A percentile compares a stretch with the other conserved stretches of the same genome.
Evolutionary conservation across 2,329 filamentous ascomycete species (phyloP).

Genomic region (Dothidotthia symphoricarpi): DNA sequence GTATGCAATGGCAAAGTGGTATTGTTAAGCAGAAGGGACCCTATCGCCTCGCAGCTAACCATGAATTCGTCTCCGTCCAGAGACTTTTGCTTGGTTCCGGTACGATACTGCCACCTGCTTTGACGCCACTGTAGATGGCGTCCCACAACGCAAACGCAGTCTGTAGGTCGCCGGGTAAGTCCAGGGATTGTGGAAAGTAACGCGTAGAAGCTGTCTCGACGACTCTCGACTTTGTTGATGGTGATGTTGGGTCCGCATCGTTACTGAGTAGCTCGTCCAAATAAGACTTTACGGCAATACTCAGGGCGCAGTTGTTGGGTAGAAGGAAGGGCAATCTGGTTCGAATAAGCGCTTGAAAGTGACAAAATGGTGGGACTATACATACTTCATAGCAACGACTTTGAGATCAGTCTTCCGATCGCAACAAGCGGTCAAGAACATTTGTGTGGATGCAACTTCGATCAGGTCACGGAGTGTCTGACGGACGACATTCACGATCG

Average conservation of each 20-base stretch:
- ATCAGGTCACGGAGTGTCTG: conserved; percentile 77
- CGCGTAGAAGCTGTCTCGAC: conserved; percentile 54
- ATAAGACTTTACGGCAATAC: conserved; percentile 77
- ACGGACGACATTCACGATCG: conserved; percentile 75
- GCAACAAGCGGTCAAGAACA: conserved; percentile 79
- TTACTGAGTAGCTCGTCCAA: conserved; percentile 67
- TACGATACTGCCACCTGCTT: conserved; percentile 49
- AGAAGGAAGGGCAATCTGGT: conserved; percentile 61
- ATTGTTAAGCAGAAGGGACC: not conserved
- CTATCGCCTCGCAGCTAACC: conserved; percentile 48
- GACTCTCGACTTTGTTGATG: conserved; percentile 50
- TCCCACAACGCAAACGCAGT: conserved; percentile 64
- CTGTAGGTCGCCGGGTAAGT: conserved; percentile 58
- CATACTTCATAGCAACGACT: conserved; percentile 71
- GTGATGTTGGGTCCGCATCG: conserved; percentile 52
- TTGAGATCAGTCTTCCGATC: conserved; percentile 61
- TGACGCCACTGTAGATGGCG: conserved; percentile 61
- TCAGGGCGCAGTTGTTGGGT: conserved; percentile 72
- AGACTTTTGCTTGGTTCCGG: conserved; percentile 49
- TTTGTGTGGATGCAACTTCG: conserved; percentile 75
- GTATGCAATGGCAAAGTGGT: no score
- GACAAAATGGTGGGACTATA: conserved; percentile 30
- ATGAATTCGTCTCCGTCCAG: conserved; percentile 61
- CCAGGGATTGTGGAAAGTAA: conserved; percentile 61
- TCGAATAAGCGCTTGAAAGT: conserved; percentile 6